Percentiles rank a stretch among this genome's conserved stretches.
These are phyloP conservation scores for Chalaropsis ovoidea DNA, from an alignment of 2,329 filamentous ascomycete species.

Conservation along the genomic window DNA sequence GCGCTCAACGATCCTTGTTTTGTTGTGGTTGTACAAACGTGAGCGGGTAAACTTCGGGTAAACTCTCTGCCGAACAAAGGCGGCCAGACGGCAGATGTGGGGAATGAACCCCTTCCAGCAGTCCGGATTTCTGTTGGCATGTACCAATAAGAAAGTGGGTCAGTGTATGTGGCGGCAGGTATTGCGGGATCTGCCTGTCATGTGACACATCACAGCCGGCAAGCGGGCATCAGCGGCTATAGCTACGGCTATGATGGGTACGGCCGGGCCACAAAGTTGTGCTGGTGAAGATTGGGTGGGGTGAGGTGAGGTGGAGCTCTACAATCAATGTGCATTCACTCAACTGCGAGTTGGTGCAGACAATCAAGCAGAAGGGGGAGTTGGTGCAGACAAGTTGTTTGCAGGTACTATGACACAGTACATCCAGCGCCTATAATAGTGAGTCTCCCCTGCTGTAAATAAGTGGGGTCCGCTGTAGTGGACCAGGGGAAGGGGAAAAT, in stretches of 20 bases:
- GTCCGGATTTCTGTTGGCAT: constrained; percentile 17
- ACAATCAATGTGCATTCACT: too few relatives aligned
- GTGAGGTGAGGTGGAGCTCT: too few relatives aligned
- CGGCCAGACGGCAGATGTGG: constrained; percentile 15
- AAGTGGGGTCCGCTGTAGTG: not conserved
- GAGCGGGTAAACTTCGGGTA: not conserved
- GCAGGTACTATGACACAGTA: too few relatives aligned
- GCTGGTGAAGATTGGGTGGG: too few relatives aligned
- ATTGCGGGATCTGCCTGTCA: constrained; percentile 3
- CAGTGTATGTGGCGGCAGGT: not conserved
- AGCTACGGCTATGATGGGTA: not conserved
- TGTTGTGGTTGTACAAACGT: not conserved
- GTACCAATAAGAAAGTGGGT: not conserved
- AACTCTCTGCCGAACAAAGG: not conserved
- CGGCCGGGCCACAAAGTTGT: not conserved
- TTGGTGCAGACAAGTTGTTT: too few relatives aligned
- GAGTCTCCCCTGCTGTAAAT: not conserved
- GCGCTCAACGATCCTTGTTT: not conserved
- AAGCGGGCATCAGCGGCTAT: constrained; percentile 9
- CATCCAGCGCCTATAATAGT: too few relatives aligned
- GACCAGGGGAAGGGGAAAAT: not conserved
- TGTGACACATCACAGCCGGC: constrained; percentile 16
- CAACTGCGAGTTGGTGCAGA: too few relatives aligned
- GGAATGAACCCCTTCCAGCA: constrained; percentile 19
- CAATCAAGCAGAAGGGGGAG: too few relatives aligned